Evolutionary conservation across 2,329 filamentous ascomycete genomes (phyloP), one percentile per base, ranked within the genome.

Genomic region (Sclerotinia minor): DNA sequence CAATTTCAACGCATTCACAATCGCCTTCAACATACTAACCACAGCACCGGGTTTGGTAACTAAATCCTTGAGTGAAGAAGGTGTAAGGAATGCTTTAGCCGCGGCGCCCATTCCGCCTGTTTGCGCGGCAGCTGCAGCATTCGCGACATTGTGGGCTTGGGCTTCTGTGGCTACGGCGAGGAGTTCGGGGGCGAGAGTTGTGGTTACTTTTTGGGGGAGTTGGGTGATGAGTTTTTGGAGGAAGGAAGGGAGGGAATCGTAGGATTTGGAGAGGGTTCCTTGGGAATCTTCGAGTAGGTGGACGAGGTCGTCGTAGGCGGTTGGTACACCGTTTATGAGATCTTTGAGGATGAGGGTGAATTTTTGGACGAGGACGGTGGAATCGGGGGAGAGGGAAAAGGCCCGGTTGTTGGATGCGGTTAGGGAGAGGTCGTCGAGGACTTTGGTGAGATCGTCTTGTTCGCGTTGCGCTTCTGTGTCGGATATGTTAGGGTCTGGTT

Each of bases 331-430:
- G 77, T 93, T 94, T 75, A 95, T 87, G 21, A 97, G 85, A 77
- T 99, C 95, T 77, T 94, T 95, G 76, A 99, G 90, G 45, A 97
- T 89, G 67, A 93, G 83, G 1, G 92, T 96, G 83, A 99, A 99
- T 70, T 89, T 87, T 65, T 88, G 86, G 64, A 97, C 86, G 41
- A 97, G 84, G 71, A 92, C 89, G 70, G 92, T 88, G 0, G 92
- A 94, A 73, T 96, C 93, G 69, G 87, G 85, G n/a, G 91, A 92
- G 68, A 97, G 85, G 17, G 89, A 89, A 78, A 97, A 92, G 69
- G 92, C 92, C 68, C 89, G 89, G 80, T 96, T 95, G 81, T 96
- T 94, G 72, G 90, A 86, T 7, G 92, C 91, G 6, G 90, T 87
- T 44, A 96, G 87, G 76, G 96, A 94, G 70, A 99, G 85, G 55